Evolutionary conservation across 768 basidiomycete genomes (phyloP), one percentile per base, ranked within the genome.

Genomic region (Serendipita sp.): DNA sequence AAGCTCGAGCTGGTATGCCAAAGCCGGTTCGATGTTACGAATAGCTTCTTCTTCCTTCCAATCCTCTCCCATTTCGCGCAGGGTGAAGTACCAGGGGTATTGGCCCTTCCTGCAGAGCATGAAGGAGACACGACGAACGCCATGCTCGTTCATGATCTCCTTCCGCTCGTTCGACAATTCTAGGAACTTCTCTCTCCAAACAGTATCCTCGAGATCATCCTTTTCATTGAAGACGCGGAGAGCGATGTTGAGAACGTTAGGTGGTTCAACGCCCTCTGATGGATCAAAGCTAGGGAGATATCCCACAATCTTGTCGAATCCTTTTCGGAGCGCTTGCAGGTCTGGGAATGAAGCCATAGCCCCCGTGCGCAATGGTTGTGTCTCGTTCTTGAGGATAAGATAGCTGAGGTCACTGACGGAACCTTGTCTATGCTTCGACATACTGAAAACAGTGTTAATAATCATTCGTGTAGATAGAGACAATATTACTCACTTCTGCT

Each of bases 1-100:
- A 66, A 99, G 85, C 73, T 99, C 96, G 62, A 99, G 81, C 76
- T 98, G 96, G 83, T 91, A 97, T 35, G 96, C 96, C 46, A 98
- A 80, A 30, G 96, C 96, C 23, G 96, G 96, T 73, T 99, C 96
- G 66, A 96, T 93, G 77, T 98, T 96, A 73, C 96, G 88, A 73
- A 99, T 95, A 13, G 93, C 87, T 73, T 91, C 84, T 73, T 98
- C 91, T 79, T 99, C 96, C 58, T 79, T 81, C 96, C 96, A 99
- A 15, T 74, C 73, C 13, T 81, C 84, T 46, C 83, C 80, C 66
- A 78, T 76, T 63, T 86, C 83, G 65, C 95, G 86, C 15, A 98
- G 76, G 60, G 96, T 98, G 78, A 85, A 91, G 80, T 94, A 98
- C 70, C 88, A 83, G 3, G 96, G 96, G 74, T 98, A 98, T 73